Conservation (phyloP, 352 stramenopile species). For the Albugo laibachii region DNA sequence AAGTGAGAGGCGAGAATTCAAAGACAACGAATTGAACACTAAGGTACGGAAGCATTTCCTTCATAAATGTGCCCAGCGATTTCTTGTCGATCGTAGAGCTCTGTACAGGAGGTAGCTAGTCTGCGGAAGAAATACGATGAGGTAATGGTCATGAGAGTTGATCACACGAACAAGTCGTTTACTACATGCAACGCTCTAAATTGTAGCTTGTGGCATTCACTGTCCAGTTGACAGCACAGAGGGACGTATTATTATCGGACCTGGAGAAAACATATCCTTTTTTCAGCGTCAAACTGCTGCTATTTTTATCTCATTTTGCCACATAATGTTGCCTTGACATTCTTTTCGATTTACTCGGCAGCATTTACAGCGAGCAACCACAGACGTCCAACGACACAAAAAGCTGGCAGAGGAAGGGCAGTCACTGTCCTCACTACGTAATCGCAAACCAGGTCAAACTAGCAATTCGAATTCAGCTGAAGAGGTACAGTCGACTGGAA, state of each 20-base stretch:
- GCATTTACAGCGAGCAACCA: conserved; percentile 45
- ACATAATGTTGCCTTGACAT: conserved; percentile 7
- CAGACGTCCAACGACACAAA: conserved; percentile 34
- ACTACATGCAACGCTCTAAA: background rate
- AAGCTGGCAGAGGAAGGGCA: conserved; percentile 38
- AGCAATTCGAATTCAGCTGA: too few relatives aligned
- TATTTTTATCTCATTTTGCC: too few relatives aligned
- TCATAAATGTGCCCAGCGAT: background rate
- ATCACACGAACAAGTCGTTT: background rate
- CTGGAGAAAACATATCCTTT: conserved; percentile 42
- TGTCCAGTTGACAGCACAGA: conserved; percentile 70
- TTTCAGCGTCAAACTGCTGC: too few relatives aligned
- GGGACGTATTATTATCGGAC: conserved; percentile 68
- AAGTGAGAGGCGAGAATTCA: background rate
- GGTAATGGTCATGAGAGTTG: conserved; percentile 12
- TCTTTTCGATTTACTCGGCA: conserved; percentile 18
- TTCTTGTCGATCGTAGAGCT: conserved; percentile 12
- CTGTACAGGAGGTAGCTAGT: conserved; percentile 30
- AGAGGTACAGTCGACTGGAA: too few relatives aligned
- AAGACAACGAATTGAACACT: background rate
- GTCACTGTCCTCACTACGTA: conserved; percentile 23
- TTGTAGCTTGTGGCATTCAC: conserved; percentile 69
- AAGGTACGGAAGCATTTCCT: background rate
- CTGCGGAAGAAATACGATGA: conserved; percentile 82
- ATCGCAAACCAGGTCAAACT: conserved; percentile 23